phyloP scores from a whole-genome alignment of 805 yeast species.

The Ogataea parapolymorpha region DNA sequence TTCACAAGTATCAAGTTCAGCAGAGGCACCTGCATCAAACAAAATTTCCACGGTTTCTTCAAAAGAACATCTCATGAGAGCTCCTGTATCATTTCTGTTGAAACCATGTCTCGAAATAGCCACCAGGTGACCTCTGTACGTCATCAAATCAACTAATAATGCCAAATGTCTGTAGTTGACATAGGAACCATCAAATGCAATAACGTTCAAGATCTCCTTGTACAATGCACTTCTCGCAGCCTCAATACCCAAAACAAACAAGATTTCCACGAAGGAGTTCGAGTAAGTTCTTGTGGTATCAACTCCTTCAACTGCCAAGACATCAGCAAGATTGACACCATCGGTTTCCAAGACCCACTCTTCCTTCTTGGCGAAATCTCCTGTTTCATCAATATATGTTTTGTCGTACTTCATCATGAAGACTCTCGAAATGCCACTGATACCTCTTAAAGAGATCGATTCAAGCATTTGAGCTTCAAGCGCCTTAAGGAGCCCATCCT shows the following conservation, averaged over 20 bases:
- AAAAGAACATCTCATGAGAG: constrained; percentile 98
- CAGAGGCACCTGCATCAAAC: constrained; percentile 97
- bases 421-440: constrained; percentile 86
- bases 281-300: constrained; percentile 89
- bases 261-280: constrained; percentile 92
- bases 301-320: constrained; percentile 92
- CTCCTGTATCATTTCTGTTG: constrained; percentile 98
- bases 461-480: constrained; percentile 96
- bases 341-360: constrained; percentile 99
- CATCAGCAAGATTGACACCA: constrained; percentile 94
- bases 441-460: constrained; percentile 92
- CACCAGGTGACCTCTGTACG: constrained; percentile 96
- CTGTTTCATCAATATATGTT: constrained; percentile 69
- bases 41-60: constrained; percentile 98
- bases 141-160: constrained; percentile 94
- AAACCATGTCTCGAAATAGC: constrained; percentile 99
- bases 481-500: constrained; percentile 92
- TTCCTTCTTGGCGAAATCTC: constrained; percentile 83
- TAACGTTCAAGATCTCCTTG: constrained; percentile 92
- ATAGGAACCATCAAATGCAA: constrained; percentile 99
- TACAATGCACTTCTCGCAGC: constrained; percentile 95
- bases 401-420: constrained; percentile 85
- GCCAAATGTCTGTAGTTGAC: constrained; percentile 99
- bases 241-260: constrained; percentile 95
- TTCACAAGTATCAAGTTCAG: constrained; percentile 95